Base-by-base conservation (phyloP, 2,329 filamentous ascomycete genomes). In the Pyrenophora graminea region DNA sequence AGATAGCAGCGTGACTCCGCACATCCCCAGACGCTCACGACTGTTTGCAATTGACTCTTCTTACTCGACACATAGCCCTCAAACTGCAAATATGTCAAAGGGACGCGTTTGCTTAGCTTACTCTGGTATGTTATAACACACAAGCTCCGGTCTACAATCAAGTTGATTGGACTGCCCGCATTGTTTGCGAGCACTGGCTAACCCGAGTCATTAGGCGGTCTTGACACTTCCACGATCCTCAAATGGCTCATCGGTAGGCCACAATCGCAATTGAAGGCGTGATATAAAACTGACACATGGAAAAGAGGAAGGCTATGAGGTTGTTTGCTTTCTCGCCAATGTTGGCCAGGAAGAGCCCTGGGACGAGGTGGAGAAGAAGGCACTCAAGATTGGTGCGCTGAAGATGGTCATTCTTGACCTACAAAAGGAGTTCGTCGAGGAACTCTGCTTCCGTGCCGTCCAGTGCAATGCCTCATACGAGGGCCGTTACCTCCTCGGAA, bases 371-470 rank as follows among this genome's bases (percentile, higher is more conserved):
- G 83, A 88, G 76, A 81, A 82, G 69, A 91, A 92, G 82, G 88
- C 87, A 47, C 68, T 84, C 57, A 82, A 82, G 74, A 83, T 90
- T 58, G 87, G 87, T 66, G 87, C 87, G 18, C 77, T 82, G 75
- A 82, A 84, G 76, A 83, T 86, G 73, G 74, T 80, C 69, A 77
- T 82, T 51, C 75, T 79, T 58, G 83, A 94, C 72, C 80, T 93
- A 47, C 84, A 85, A 66, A 80, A 80, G 63, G 87, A 90, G 75
- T 92, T 94, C 67, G 84, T 94, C 61, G 87, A 91, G 64, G 83
- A 93, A 78, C 81, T 94, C 38, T 88, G 87, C 79, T 92, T 87
- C 82, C 86, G 83, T 45, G 89, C 90, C 55, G 83, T 94, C 58
- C 87, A 90, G 75, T 90, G 85, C 76, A 83, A 82, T 63, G 80